Conservation (phyloP, 495 filamentous ascomycete species). For the Tuber aestivum region DNA sequence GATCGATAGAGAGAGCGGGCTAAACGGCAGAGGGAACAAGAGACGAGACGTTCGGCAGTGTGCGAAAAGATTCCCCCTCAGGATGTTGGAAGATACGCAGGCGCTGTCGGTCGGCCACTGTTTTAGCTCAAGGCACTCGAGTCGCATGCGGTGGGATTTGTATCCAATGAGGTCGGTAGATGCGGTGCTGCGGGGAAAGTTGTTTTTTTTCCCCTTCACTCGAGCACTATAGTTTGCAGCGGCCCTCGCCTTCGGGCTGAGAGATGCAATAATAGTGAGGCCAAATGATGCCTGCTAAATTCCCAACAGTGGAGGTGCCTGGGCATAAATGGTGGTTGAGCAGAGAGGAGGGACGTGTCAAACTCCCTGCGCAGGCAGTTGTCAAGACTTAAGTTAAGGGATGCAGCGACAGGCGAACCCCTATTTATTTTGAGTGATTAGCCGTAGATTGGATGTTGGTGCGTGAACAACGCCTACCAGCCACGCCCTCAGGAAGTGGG, state of each 20-base stretch:
- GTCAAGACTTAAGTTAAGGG: background rate
- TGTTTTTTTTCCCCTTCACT: background rate
- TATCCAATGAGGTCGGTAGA: background rate
- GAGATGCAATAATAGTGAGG: background rate
- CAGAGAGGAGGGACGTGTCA: background rate
- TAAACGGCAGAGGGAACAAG: background rate
- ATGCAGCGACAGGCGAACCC: background rate
- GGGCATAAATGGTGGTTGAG: background rate
- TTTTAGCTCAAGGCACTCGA: background rate
- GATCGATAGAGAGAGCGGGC: background rate
- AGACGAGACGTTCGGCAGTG: background rate
- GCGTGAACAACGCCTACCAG: background rate
- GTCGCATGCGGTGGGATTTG: background rate
- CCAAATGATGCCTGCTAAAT: background rate
- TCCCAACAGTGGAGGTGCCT: background rate
- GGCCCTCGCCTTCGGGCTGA: background rate
- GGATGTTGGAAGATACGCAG: background rate
- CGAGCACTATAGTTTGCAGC: background rate
- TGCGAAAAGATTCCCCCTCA: background rate
- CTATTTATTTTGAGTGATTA: conserved; percentile 6
- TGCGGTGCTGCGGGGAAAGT: background rate
- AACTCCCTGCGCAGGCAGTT: background rate
- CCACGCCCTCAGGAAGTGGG: background rate
- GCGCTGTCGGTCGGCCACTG: background rate
- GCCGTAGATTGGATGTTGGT: conserved; percentile 1